Evolutionary conservation across 2,329 filamentous ascomycete species (phyloP).

Genomic region (Diatrype stigma): DNA sequence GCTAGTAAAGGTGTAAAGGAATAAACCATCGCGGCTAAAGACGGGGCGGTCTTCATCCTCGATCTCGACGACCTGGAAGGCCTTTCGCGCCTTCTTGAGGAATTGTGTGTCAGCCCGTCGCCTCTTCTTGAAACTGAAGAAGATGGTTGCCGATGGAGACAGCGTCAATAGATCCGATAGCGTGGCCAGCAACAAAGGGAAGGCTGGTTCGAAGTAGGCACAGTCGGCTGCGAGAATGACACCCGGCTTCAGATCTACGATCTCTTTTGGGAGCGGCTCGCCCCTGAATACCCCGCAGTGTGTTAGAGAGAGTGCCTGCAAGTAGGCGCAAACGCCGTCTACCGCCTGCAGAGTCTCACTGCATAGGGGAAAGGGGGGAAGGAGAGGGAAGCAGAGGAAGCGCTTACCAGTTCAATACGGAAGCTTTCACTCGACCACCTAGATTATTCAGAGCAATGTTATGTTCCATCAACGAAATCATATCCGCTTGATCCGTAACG

Average conservation of each 20-base stretch:
- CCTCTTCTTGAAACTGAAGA: conserved; percentile 94
- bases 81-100: conserved; percentile 65
- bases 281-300: conserved; percentile 42
- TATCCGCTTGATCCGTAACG: conserved; percentile 83
- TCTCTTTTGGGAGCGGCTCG: conserved; percentile 49
- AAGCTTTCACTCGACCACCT: conserved; percentile 56
- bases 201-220: conserved; percentile 95
- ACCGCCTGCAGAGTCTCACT: conserved; percentile 2
- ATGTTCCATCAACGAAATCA: conserved; percentile 79
- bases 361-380: conserved; percentile 25
- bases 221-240: conserved; percentile 93
- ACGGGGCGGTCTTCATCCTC: conserved; percentile 55
- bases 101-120: conserved; percentile 76
- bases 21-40: conserved; percentile 55
- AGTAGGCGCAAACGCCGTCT: conserved; percentile 8
- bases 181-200: conserved; percentile 79
- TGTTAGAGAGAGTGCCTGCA: conserved; percentile 17
- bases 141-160: conserved; percentile 60
- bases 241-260: conserved; percentile 60
- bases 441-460: conserved; percentile 83
- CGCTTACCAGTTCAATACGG: conserved; percentile 76
- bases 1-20: conserved; percentile 52
- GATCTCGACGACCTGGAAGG: conserved; percentile 60
- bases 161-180: conserved; percentile 69
- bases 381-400: conserved; percentile 25